phyloP scores from a whole-genome alignment of 345 rosid genomes.

The Rhodamnia argentea region DNA sequence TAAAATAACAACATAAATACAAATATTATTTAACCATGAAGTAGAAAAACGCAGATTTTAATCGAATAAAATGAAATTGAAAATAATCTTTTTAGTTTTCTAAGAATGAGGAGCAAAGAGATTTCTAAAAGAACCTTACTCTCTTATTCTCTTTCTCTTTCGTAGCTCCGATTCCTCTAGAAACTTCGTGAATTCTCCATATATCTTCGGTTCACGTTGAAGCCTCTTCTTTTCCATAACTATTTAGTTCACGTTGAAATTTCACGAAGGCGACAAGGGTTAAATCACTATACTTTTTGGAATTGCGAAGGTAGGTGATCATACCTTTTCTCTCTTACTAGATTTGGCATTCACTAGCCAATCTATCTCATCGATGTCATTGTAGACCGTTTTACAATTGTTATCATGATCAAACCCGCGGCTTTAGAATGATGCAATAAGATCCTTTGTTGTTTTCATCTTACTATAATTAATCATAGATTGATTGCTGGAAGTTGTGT shows the following conservation, averaged over 20 bases:
- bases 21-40: neutral
- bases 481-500: neutral
- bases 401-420: neutral
- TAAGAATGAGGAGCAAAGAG: neutral
- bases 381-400: neutral
- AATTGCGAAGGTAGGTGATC: neutral
- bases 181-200: neutral
- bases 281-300: neutral
- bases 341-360: neutral
- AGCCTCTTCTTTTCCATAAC: neutral
- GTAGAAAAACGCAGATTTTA: neutral
- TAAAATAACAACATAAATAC: neutral
- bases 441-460: no score
- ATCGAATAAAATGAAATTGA: no score
- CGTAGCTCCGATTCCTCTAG: neutral
- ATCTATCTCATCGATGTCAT: neutral
- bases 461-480: neutral
- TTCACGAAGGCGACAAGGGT: neutral
- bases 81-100: neutral
- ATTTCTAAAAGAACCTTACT: neutral
- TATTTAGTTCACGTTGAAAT: neutral
- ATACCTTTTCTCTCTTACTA: neutral
- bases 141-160: neutral
- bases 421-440: neutral
- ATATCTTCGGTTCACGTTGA: neutral